These are phyloP conservation scores for Calonectria pteridis DNA, from an alignment of 2,329 filamentous ascomycete species.

Conservation along the genomic window DNA sequence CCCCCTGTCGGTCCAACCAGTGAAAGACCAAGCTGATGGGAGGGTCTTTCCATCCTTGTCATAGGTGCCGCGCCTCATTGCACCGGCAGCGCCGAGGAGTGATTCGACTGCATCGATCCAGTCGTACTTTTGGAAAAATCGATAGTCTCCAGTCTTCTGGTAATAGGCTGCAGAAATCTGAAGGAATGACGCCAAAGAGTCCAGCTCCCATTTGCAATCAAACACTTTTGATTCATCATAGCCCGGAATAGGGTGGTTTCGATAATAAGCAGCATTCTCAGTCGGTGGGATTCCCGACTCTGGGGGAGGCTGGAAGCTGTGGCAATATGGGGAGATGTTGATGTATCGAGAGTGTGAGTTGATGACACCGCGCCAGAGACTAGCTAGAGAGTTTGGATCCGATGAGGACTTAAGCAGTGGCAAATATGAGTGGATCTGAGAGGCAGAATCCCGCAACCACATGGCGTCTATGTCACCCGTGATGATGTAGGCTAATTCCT, in stretches of 20 bases:
- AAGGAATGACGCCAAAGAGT: background rate
- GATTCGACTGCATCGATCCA: background rate
- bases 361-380: background rate
- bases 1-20: background rate
- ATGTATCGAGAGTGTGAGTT: background rate
- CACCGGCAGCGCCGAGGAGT: background rate
- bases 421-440: background rate
- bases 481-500: background rate
- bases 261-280: background rate
- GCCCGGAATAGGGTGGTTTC: background rate
- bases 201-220: conserved; percentile 4
- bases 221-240: background rate
- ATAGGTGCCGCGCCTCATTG: background rate
- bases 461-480: background rate
- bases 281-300: background rate
- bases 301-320: background rate
- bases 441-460: background rate
- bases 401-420: background rate
- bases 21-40: background rate
- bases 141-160: background rate
- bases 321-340: background rate
- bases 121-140: background rate
- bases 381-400: background rate
- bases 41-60: background rate
- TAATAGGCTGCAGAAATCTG: background rate